These are phyloP conservation scores for Podospora comata DNA, from an alignment of 495 filamentous ascomycete genomes.

Conservation along the genomic window DNA sequence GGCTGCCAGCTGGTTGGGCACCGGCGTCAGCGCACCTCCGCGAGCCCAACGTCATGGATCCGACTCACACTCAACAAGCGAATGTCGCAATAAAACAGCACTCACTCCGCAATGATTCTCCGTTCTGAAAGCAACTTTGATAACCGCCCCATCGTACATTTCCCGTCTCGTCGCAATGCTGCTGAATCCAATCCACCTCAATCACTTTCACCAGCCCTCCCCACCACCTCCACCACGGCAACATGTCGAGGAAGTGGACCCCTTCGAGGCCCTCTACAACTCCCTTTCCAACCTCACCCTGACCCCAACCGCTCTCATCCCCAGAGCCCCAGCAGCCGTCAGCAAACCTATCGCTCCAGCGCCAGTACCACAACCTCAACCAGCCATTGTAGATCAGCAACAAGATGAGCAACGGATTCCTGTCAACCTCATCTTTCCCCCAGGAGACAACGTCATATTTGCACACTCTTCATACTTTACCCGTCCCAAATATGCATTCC, in stretches of 20 bases:
- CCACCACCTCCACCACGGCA: not conserved
- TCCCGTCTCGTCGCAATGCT: constrained; percentile 1
- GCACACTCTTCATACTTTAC: constrained; percentile 27
- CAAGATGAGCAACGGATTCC: constrained; percentile 4
- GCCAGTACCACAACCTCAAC: not conserved
- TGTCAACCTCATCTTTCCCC: constrained; percentile 20
- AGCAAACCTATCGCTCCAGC: not conserved
- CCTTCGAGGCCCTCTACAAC: constrained; percentile 21
- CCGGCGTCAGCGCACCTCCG: not conserved
- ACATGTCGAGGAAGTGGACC: constrained; percentile 11
- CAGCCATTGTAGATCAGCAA: not conserved
- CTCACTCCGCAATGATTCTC: not conserved
- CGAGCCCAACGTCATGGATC: not conserved
- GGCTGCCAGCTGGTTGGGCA: not conserved
- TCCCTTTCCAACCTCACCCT: constrained; percentile 20
- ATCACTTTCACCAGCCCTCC: not conserved
- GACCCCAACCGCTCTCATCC: not conserved
- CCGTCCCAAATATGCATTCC: not conserved
- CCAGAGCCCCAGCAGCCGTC: not conserved
- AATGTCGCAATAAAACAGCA: not conserved
- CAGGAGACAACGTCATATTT: constrained; percentile 27
- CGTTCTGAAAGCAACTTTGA: not conserved
- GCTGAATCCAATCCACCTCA: constrained; percentile 7
- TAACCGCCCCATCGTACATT: not conserved
- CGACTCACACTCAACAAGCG: not conserved